phyloP scores from a whole-genome alignment of 2,329 filamentous ascomycete species.

The Trichoderma atroviride region DNA sequence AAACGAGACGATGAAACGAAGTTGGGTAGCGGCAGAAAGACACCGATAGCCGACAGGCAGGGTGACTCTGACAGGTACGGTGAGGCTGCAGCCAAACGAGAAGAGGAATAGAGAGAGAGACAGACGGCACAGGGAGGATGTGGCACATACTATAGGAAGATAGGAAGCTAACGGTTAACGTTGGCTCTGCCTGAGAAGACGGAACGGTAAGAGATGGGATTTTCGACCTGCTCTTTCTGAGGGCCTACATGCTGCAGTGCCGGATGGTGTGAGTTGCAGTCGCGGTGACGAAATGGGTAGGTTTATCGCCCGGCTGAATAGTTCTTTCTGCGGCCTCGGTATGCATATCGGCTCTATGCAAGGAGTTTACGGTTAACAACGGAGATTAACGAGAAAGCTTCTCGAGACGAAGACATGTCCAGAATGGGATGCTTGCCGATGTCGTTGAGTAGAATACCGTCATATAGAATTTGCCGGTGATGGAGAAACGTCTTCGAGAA shows the following conservation, averaged over 20 bases:
- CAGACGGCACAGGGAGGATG: not conserved
- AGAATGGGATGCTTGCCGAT: not conserved
- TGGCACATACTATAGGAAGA: constrained; percentile 9
- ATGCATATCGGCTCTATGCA: constrained; percentile 14
- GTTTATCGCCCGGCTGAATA: constrained; percentile 6
- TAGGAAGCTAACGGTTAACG: not conserved
- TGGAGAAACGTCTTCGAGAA: not conserved
- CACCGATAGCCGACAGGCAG: not conserved
- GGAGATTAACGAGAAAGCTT: not conserved
- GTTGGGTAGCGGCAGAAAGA: not conserved
- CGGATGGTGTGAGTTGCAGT: not conserved
- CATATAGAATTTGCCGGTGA: not conserved
- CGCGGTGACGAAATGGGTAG: not conserved
- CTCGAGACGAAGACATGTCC: not conserved
- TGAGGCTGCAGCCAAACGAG: not conserved
- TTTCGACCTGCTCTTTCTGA: not conserved
- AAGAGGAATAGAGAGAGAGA: not conserved
- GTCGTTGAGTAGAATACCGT: not conserved
- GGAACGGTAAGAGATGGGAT: not conserved
- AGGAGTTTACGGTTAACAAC: not conserved
- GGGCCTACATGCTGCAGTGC: not conserved
- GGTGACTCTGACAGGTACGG: not conserved
- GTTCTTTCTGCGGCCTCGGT: not conserved
- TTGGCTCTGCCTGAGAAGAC: not conserved
- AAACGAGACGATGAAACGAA: not conserved